Base-by-base conservation (phyloP, 2,329 filamentous ascomycete species). In the Hirsutella rhossiliensis region DNA sequence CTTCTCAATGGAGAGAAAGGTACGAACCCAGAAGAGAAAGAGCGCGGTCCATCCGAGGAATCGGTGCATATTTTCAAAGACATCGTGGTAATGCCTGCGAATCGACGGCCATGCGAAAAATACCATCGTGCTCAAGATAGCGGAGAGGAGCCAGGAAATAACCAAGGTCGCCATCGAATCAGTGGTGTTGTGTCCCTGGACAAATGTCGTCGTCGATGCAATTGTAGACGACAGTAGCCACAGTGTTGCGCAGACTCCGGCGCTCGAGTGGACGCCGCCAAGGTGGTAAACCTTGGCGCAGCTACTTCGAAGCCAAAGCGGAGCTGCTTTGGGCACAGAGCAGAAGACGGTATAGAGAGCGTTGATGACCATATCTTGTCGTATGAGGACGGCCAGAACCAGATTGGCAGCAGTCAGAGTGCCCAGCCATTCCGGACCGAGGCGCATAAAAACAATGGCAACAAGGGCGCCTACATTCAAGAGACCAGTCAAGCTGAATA, bases 11-110 rank as follows among this genome's bases (percentile, higher is more conserved):
- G 75, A 63, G 12, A 84, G 62, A 36, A 84, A 56, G 9, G 74
- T 69, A 46, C 84, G 74, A 1, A 59, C 69, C 74, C 84, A 83
- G 56, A 88, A 80, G 28, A 87, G 62, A 1, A 62, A 67, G 7
- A 87, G 66, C 9, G 76, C 68, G 12, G 72, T 67, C 84, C 84
- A 88, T 13, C 82, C 84, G 5, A 73, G 73, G 58, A 84, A 87
- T 40, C 84, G 80, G 61, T 88, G 84, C 40, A 74, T 73, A 40
- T 75, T 62, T 63, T 88, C 84, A 56, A 87, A 88, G 46, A 71
- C 60, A 60, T 88, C 75, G 64, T 88, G 84, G 48, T 72, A 68
- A 38, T 67, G 72, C 50, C 69, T 67, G 19, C 84, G 77, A 50
- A 87, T 68, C 9, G 61, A 57, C 3, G 84, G 84, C 57, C 81